A percentile compares a stretch with the other conserved stretches of the same genome.
These are phyloP conservation scores for Aurantiochytrium sp. DNA, from an alignment of 108 stramenopile species.

Conservation along the genomic window DNA sequence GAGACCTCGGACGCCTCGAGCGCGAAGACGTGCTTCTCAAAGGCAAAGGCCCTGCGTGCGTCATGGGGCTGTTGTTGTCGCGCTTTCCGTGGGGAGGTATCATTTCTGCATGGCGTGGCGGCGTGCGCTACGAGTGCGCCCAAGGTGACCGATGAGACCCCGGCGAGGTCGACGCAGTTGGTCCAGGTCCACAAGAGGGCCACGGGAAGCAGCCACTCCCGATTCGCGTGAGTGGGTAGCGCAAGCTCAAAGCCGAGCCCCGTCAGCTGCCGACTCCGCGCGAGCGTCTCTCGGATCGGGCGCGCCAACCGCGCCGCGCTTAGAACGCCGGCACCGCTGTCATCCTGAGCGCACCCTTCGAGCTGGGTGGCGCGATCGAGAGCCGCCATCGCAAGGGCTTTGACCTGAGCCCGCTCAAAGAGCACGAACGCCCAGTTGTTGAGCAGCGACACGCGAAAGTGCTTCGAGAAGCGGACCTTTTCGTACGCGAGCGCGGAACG, in stretches of 20 bases:
- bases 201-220: background rate
- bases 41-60: background rate
- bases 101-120: too few species aligned
- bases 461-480: background rate
- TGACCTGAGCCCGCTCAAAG: background rate
- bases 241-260: constrained; percentile 27
- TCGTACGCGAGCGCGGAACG: background rate
- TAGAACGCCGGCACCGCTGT: background rate
- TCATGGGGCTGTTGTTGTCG: too few species aligned
- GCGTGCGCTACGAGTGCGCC: background rate
- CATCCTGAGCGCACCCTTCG: too few species aligned
- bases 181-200: constrained; percentile 20
- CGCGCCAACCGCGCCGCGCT: background rate
- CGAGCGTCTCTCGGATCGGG: background rate
- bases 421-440: constrained; percentile 31
- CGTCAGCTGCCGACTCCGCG: background rate
- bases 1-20: background rate
- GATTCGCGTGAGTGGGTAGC: background rate
- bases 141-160: background rate
- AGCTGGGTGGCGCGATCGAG: background rate
- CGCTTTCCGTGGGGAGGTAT: too few species aligned
- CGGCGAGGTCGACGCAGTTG: background rate
- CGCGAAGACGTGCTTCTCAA: background rate
- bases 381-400: background rate
- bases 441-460: background rate